Evolutionary conservation across 129 eudicot species (phyloP).

Genomic region (Escallonia rubra): DNA sequence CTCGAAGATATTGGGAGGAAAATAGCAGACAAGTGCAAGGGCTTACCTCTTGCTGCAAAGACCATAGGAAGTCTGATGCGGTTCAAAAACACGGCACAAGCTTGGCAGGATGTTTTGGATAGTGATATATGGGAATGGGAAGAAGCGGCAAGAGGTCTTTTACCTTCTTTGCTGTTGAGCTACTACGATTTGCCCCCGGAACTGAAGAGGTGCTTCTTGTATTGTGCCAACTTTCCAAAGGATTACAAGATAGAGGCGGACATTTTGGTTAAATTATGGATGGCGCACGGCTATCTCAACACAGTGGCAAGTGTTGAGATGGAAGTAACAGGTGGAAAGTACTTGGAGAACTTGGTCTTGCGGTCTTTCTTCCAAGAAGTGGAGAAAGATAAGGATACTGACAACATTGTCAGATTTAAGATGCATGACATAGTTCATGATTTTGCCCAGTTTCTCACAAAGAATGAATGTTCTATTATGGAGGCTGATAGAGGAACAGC

Average conservation of each 20-base stretch:
- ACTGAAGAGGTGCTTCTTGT: constrained; percentile 40
- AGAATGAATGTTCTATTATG: constrained; percentile 25
- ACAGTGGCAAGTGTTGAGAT: constrained; percentile 12
- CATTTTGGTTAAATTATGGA: constrained; percentile 37
- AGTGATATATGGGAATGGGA: constrained; percentile 35
- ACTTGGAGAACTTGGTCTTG: constrained; percentile 26
- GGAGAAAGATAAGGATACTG: constrained; percentile 18
- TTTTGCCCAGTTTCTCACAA: constrained; percentile 29
- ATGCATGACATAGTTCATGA: constrained; percentile 57
- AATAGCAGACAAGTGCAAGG: constrained; percentile 43
- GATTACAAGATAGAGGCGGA: constrained; percentile 28
- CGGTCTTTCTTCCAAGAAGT: constrained; percentile 39
- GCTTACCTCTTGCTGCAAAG: constrained; percentile 48
- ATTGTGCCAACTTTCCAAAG: constrained; percentile 46
- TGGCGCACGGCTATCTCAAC: constrained; percentile 44
- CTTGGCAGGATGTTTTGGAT: constrained; percentile 32
- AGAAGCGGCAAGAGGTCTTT: constrained; percentile 24
- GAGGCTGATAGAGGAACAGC: constrained; percentile 6
- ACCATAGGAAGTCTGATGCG: constrained; percentile 36
- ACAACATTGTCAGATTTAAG: constrained; percentile 19
- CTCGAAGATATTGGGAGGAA: constrained; percentile 31
- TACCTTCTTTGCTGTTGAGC: constrained; percentile 44
- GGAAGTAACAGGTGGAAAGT: constrained; percentile 28
- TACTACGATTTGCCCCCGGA: constrained; percentile 35
- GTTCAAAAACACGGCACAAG: constrained; percentile 12